Base-by-base conservation (phyloP, 371 early-diverging fungal species). In the Saksenaea vasiformis region DNA sequence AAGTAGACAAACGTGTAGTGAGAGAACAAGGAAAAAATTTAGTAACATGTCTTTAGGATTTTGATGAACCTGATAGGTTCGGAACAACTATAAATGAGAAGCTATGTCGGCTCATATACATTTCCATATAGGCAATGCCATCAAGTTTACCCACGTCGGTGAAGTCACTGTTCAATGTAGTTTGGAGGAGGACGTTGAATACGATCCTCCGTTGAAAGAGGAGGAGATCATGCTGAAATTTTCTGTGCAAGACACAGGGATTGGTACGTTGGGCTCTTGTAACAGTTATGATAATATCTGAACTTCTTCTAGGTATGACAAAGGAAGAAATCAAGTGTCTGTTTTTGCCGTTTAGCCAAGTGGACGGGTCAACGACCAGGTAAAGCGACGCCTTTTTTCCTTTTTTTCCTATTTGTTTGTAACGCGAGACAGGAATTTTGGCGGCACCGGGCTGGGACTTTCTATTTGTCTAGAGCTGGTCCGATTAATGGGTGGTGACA, bases 401-500 rank as follows among this genome's bases (percentile, higher is more conserved):
- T 11, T 19, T 35, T n/a, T 39, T n/a, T n/a, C n/a, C 56, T 13
- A 2, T 58, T 39, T 22, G n/a, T 26, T 47, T n/a, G 51, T 47
- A 47, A 47, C 51, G 22, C 24, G 3, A 22, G 19, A 17, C 54
- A 69, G 69, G 57, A 79, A 72, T 19, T 87, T 83, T 72, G 87
- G 87, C 22, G 89, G 89, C 15, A 87, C 87, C 3, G 89, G 89
- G 4, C 59, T 89, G 7, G 89, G 89, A n/a, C 71, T 89, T 17
- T 80, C 84, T 15, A 87, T 89, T 19, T 83, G 84, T 54, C 66
- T 82, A 5, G 78, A 81, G 44, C 71, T 89, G 17, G 83, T 85
- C 8, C 62, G 76, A 15, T 65, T 84, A 14, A 83, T 87, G 87
- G 67, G 82, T 38, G 89, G 89, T 22, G 70, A 71, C 34, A 79